Evolutionary conservation across 768 basidiomycete genomes (phyloP).

Genomic region (Amanita brunnescens): DNA sequence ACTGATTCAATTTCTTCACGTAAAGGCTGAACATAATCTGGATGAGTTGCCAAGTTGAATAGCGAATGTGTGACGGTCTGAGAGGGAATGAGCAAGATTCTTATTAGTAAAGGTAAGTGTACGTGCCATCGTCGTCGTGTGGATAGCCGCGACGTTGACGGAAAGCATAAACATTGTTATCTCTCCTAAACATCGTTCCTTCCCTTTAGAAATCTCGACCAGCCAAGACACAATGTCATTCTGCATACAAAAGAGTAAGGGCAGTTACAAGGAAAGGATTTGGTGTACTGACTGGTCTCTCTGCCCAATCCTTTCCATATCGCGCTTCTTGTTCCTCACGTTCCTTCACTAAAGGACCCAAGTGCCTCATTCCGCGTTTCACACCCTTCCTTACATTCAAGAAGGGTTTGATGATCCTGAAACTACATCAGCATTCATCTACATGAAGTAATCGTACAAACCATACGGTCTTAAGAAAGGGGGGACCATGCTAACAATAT

Average conservation of each 20-base stretch:
- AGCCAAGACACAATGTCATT: conserved; percentile 41
- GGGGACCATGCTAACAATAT: conserved; percentile 17
- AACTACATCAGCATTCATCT: background rate
- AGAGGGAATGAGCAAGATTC: background rate
- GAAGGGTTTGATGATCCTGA: conserved; percentile 12
- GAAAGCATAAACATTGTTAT: conserved; percentile 26
- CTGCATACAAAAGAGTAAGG: conserved; percentile 15
- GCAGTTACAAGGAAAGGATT: no score
- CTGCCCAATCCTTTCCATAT: conserved; percentile 20
- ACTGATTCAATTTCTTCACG: conserved; percentile 36
- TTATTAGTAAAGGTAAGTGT: background rate
- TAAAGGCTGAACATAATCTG: conserved; percentile 23
- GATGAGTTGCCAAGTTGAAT: conserved; percentile 26
- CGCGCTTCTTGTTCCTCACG: conserved; percentile 16
- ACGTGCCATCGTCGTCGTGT: conserved; percentile 32
- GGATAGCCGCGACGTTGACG: conserved; percentile 33
- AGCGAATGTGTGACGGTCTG: conserved; percentile 30
- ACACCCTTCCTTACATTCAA: conserved; percentile 7
- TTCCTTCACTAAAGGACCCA: conserved; percentile 20
- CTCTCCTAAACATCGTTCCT: conserved; percentile 18
- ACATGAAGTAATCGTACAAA: background rate
- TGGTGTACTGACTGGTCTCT: conserved; percentile 19
- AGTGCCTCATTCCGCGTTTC: conserved; percentile 12
- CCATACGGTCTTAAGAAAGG: conserved; percentile 16
- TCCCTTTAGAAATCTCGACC: conserved; percentile 26